Base-by-base conservation (phyloP, 2,329 filamentous ascomycete genomes). In the Microcyclosporella mali region DNA sequence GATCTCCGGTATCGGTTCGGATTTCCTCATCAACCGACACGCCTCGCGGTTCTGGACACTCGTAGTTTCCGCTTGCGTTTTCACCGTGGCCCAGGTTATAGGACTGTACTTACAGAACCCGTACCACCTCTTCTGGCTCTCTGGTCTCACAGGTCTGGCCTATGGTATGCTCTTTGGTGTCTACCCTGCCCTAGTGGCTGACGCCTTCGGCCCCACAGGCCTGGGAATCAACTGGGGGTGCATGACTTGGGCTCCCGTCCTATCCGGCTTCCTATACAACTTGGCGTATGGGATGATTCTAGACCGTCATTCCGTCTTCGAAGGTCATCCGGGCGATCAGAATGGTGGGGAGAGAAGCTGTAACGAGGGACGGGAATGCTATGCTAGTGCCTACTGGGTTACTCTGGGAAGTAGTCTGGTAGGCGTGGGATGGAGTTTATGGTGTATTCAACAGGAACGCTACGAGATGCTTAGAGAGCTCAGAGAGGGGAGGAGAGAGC, bases 81-180 rank as follows among this genome's bases (percentile, higher is more conserved):
- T 97, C 67, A 79, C 82, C 30, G 48, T 83, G 2, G 88, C 86
- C 2, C 90, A 97, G 65, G 55, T 92, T 8, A 81, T 77, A 41
- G 90, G 86, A 6, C 73, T 90, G 28, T 78, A 71, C 30, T 80
- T 95, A 47, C 73, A 78, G 40, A 85, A 92, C 60, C 92, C 92
- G 0, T 75, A 88, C 56, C 70, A 81, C 31, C 77, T 97, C 1
- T 81, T 81, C 52, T 66, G 88, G 19, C 82, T 97, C 14, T 95
- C 89, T 0, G 78, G 81, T 0, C 74, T 94, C 16, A 94, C 85
- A 0, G 92, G 92, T 0, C 71, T 97, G 1, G 89, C 82, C 1
- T 98, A 98, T 63, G 92, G 92, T 2, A 87, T 94, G 52, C 74
- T 97, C 0, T 97, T 97, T 54, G 92, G 92, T 27, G 89, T 95